Evolutionary conservation across 2,329 filamentous ascomycete species (phyloP), one percentile per base, ranked within the genome.

Genomic region (Periconia sp.): DNA sequence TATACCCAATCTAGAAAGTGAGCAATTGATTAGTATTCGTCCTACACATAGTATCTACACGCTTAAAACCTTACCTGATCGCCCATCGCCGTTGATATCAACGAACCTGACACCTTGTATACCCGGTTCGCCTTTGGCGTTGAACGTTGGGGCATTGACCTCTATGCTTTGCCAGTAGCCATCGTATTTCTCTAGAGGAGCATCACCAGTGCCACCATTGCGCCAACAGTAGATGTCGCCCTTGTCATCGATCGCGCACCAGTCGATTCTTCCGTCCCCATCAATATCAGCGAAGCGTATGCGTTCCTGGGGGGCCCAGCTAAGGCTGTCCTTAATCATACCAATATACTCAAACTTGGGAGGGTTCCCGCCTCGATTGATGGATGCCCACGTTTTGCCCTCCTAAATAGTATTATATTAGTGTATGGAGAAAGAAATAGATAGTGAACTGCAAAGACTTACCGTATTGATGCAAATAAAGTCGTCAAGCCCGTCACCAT

Each of bases 101-200:
- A 57, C 43, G 9, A 61, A 34, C 1, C 42, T 15, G 7, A 50
- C 43, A 22, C 50, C 45, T 16, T 19, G 29, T 6, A 34, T 45
- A 15, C 34, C 40, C 6, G 35, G 31, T n/a, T 31, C 21, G 19
- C 36, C 37, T 23, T 33, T 36, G 12, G 31, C 26, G 18, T 48
- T 32, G 26, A 45, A 50, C 6, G 40, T 40, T 11, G 39, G 38
- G 13, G 29, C 37, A 18, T 28, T 29, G n/a, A 38, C 3, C 51
- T 63, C 23, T n/a, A 73, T 51, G 1, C 48, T 37, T 43, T 74
- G 66, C 66, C 69, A 74, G 46, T 62, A 70, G 1, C 46, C 47
- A 0, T 21, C 23, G 15, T 38, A 33, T 18, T 44, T 23, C 12
- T 15, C 44, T 4, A 32, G 35, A 5, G 68, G 62, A 2, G 36